Evolutionary conservation across 192 early-diverging fungal genomes (phyloP), one percentile per base, ranked within the genome.

Genomic region (Dissophora globulifera): DNA sequence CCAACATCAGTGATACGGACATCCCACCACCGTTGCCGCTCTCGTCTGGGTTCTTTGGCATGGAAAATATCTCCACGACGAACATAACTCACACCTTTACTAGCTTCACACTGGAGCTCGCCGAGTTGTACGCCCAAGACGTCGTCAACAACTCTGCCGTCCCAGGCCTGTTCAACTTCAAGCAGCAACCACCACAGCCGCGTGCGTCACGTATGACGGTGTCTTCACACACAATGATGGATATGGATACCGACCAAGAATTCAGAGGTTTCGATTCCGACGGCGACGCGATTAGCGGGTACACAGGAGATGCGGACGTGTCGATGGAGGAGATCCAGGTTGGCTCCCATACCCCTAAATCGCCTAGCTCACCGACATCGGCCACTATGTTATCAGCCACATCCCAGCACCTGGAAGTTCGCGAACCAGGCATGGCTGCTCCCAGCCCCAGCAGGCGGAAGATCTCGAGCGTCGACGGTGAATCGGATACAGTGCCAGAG

Each of bases 51-150:
- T 74, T 74, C 49, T 74, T 74, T 15, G 45, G 48, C 12, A 35
- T 32, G n/a, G 72, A 64, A 6, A 58, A 59, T 30, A 33, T 23
- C 29, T 74, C 69, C 31, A 52, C 52, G 32, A 50, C 55, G 15
- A 76, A 66, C 30, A 58, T 76, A 22, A 76, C 72, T 12, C 62
- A 76, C 15, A 76, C 72, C 1, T 76, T 76, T 30, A 76, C 72
- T 15, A 66, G 62, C 22, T 76, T 76, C 43, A 76, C 72, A 8
- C 46, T 76, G 15, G 72, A 76, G 23, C 47, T 76, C 7, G 62
- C 72, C 5, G 64, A 76, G n/a, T 49, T 76, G 58, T 48, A 67
- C 53, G 72, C 72, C 22, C 72, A 62, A 13, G 72, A 60, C 57
- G 64, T 76, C 2, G 47, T 76, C 20, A 76, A 62, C 30, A 76